Evolutionary conservation across 2,329 filamentous ascomycete species (phyloP), one percentile per base, ranked within the genome.

Genomic region (Fusarium napiforme): DNA sequence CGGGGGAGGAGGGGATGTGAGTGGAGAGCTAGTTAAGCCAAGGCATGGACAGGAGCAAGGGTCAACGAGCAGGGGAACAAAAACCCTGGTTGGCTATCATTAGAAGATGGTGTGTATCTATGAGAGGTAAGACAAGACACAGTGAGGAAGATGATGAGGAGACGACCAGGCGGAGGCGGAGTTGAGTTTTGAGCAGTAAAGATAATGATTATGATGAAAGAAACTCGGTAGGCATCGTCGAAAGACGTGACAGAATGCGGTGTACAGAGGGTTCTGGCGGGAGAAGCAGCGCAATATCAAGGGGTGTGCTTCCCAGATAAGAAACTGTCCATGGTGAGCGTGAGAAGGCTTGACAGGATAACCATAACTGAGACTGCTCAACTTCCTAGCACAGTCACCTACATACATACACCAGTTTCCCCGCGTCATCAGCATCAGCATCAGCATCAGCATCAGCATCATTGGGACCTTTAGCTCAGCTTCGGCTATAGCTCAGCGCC

Each of bases 11-110:
- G 63, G 64, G 49, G 61, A 64, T 59, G 64, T 62, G 59, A 60
- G 71, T 69, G 73, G 71, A 45, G 67, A 72, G 56, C 40, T 37
- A 72, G 56, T 37, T 34, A 60, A 64, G 73, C 43, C 65, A 32
- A 74, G 67, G 68, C 56, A 71, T 71, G 67, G 61, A 59, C 56
- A 72, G 61, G 67, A 71, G 56, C 70, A 75, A 75, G 70, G 66
- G 58, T 73, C 28, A 37, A 63, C 15, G 71, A 66, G 64, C 67
- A 74, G 64, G 71, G 72, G 71, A 61, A 63, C 26, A 52, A 61
- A 43, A 30, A 60, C 40, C 60, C 62, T 74, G 71, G 71, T 71
- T 74, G 67, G 71, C 46, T 56, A 47, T 53, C 46, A 14, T 26
- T 42, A 40, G 7, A 19, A 37, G n/a, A 19, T 53, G 71, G 71